Percentiles rank a stretch among this genome's conserved stretches.
phyloP scores from a whole-genome alignment of 148 eudicot species.

The Rhododendron vialii region DNA sequence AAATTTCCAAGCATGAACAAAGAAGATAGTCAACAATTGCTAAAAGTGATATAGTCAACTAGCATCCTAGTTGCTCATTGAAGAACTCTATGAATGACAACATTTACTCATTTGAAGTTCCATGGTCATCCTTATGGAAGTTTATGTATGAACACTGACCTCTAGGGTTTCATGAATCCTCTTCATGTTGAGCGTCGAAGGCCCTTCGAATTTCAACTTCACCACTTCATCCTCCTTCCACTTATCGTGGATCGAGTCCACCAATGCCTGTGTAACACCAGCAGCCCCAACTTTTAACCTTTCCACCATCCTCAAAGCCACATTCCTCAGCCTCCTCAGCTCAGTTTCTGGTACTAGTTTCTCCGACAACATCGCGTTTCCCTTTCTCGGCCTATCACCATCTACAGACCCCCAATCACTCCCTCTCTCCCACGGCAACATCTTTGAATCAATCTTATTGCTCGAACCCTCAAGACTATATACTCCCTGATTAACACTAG shows the following conservation, averaged over 20 bases:
- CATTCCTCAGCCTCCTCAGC: slow-evolving; percentile 79
- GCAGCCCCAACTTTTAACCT: slow-evolving; percentile 76
- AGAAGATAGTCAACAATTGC: slow-evolving; percentile 3
- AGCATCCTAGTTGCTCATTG: background rate
- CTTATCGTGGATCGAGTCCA: slow-evolving; percentile 63
- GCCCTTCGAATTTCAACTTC: slow-evolving; percentile 85
- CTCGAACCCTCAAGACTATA: slow-evolving; percentile 13
- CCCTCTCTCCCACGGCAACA: slow-evolving; percentile 57
- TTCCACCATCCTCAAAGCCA: slow-evolving; percentile 85
- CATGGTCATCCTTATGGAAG: background rate
- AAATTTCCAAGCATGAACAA: background rate
- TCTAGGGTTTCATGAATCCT: slow-evolving; percentile 80
- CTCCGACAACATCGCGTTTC: slow-evolving; percentile 61
- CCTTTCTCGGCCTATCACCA: slow-evolving; percentile 23
- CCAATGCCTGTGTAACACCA: slow-evolving; percentile 72
- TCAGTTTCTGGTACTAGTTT: slow-evolving; percentile 65
- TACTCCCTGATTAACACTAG: slow-evolving; percentile 5
- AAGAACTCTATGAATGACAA: background rate
- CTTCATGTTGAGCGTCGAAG: slow-evolving; percentile 59
- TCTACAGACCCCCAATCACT: slow-evolving; percentile 11
- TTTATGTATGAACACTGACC: slow-evolving; percentile 36
- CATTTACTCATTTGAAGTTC: background rate
- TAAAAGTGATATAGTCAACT: background rate
- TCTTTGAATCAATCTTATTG: slow-evolving; percentile 17
- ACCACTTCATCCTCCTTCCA: slow-evolving; percentile 90